Base-by-base conservation (phyloP, 352 stramenopile species). In the Stramenopiles sp. region DNA sequence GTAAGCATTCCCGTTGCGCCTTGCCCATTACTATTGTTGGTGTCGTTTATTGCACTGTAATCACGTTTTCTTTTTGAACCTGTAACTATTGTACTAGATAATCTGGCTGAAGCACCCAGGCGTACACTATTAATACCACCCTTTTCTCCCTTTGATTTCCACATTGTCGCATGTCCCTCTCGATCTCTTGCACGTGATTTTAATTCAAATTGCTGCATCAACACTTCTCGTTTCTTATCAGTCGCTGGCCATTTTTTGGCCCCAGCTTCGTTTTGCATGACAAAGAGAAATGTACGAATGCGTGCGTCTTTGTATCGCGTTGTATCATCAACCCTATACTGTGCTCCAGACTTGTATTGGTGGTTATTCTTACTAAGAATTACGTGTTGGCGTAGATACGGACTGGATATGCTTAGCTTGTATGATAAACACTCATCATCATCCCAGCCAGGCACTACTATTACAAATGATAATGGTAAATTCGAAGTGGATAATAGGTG, bases 281-380 rank as follows among this genome's bases (percentile, higher is more conserved):
- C 97, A 84, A 98, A 97, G 0, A 97, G 87, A 83, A 91, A 97
- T 30, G 94, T 97, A 83, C 97, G 92, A 84, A 97, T 97, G 7
- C 92, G 97, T 75, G 92, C 90, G 32, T 95, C 91, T 30, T 91
- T 90, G 89, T 91, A 95, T 4, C 90, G 87, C 30, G 88, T 94
- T 83, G 90, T 71, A 27, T 71, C 55, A 27, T 71, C 55, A 22
- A 71, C 27, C 27, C 27, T 71, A 27, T 71, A 71, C 27, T 71
- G 55, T 25, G 27, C 55, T 27, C 55, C 55, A 71, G 55, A 71
- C 27, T 71, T 71, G 55, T 71, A 71, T 4, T 90, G 90, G 81
- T 96, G 92, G 30, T 93, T 86, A 39, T 92, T 92, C 83, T 95
- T 90, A 30, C 87, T 83, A 55, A 95, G 87, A 33, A 87, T 85